Evolutionary conservation across 345 rosid species (phyloP), one percentile per base, ranked within the genome.

Genomic region (Linum usitatissimum): DNA sequence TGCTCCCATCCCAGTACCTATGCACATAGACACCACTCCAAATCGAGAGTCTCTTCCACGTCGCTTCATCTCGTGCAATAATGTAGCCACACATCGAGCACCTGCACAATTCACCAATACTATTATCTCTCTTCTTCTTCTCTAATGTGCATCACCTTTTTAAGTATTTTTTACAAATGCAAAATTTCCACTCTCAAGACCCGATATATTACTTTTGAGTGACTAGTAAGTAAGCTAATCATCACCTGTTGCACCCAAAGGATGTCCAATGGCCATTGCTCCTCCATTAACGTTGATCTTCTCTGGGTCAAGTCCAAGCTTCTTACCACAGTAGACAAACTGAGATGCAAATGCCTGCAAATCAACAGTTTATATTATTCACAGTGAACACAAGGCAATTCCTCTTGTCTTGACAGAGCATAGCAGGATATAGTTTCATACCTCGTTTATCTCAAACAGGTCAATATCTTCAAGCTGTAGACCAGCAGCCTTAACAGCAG

Each of bases 281-380:
- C 99, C 99, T 31, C 97, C 99, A 65, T 93, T 93, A 57, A 90
- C 97, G 61, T 93, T 93, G 64, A 93, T 89, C 73, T 87, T 87
- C 56, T 80, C 78, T 20, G 68, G 68, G 71, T 84, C 88, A 40
- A 90, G 91, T 65, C 69, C 87, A 63, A 93, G 71, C 73, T 89
- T 93, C 81, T 87, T 93, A 61, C 77, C 55, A 45, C 88, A 84
- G 73, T 93, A 93, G 40, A 86, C 90, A 63, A 66, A 93, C 70
- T 93, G 99, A 38, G 96, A 93, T 64, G 96, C 99, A 84, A 93
- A 93, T 75, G 96, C 99, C 98, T 88, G 79, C 67, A 61, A 13
- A 55, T 61, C 40, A 55, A 18, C 38, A 68, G 28, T 18, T 66
- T 49, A n/a, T n/a, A n/a, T 28, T 9, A 31, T 42, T 42, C 9